phyloP scores from a whole-genome alignment of 257 asterid species.

The Penstemon barbatus region DNA sequence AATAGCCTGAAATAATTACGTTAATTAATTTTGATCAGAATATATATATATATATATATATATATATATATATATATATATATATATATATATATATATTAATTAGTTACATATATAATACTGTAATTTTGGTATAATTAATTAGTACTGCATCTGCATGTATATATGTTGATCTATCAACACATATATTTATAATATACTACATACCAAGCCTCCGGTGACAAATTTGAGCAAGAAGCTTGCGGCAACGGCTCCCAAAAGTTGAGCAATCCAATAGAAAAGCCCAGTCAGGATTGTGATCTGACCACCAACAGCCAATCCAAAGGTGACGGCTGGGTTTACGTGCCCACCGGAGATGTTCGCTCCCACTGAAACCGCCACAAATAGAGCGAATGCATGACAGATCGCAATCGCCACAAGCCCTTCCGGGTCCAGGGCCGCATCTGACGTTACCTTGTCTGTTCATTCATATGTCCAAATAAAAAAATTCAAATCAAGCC shows the following conservation, averaged over 20 bases:
- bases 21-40: too few relatives aligned
- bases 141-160: too few relatives aligned
- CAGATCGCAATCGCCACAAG: conserved; percentile 63
- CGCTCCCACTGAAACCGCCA: conserved; percentile 62
- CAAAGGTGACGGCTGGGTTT: conserved; percentile 77
- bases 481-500: too few relatives aligned
- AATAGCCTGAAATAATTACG: conserved; percentile 44
- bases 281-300: conserved; percentile 62
- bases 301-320: conserved; percentile 72
- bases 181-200: background rate
- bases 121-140: too few relatives aligned
- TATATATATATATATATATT: too few relatives aligned
- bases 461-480: background rate
- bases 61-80: too few relatives aligned
- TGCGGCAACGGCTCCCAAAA: conserved; percentile 56
- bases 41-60: too few relatives aligned
- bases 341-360: conserved; percentile 81
- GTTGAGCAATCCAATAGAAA: conserved; percentile 68
- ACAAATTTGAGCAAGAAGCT: conserved; percentile 51
- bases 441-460: conserved; percentile 60
- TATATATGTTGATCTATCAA: too few relatives aligned
- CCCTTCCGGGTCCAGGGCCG: conserved; percentile 53
- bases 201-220: conserved; percentile 62
- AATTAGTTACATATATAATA: too few relatives aligned
- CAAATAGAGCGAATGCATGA: conserved; percentile 69